Base-by-base conservation (phyloP, 2,329 filamentous ascomycete species). In the Beauveria pseudobassiana region DNA sequence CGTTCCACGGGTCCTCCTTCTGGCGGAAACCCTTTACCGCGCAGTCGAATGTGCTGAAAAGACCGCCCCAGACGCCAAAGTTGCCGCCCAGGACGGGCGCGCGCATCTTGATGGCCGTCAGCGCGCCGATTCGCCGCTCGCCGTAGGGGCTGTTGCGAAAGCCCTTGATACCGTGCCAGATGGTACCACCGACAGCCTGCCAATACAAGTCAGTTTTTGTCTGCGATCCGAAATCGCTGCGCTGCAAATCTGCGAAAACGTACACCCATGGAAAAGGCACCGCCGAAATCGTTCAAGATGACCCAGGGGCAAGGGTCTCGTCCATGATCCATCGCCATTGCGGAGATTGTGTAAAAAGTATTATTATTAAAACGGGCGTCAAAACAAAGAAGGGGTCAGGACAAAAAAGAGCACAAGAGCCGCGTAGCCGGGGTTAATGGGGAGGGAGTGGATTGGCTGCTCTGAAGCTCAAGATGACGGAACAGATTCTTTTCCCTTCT, bases 1-100 rank as follows among this genome's bases (percentile, higher is more conserved):
- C 92, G 78, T 98, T 98, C 80, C 92, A 98, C 16, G 95, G 92
- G 74, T 98, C 95, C 76, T 99, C 95, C 87, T 97, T 98, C 82
- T 95, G 91, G 67, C 92, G 82, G 62, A 93, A 80, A 62, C 93
- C 93, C 82, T 98, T 99, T 65, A 97, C 90, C 24, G 93, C 90
- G 80, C 95, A 99, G 79, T 99, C 95, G 72, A 93, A 98, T 64
- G 91, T 96, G 69, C 87, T 91, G 82, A 98, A 98, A 62, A 98
- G 80, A 67, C 95, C 95, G 73, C 95, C 93, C 93, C 95, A 98
- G 62, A 96, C 91, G 70, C 93, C 93, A 70, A 98, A 99, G 82
- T 99, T 99, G 71, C 95, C 95, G 72, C 95, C 95, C 53, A 98
- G 84, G 40, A 98, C 93, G 2, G 95, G 95, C 48, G 95, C 95